Percentiles rank a stretch among this genome's conserved stretches.
Evolutionary conservation across 2,329 filamentous ascomycete genomes (phyloP).

Genomic region (Colletotrichum tropicicola): DNA sequence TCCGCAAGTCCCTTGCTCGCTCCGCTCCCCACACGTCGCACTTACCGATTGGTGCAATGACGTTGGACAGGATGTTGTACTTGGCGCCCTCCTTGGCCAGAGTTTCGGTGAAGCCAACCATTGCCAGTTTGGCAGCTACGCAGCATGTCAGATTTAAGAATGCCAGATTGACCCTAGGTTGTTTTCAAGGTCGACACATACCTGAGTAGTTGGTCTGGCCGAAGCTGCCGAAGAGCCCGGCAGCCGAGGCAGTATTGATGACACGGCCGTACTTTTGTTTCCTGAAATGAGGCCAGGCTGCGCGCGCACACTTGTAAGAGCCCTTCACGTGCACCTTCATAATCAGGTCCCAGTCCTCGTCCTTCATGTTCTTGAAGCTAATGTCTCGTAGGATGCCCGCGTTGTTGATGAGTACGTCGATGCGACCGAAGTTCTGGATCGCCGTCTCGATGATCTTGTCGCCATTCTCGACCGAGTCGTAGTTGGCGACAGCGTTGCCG

Average conservation of each 20-base stretch:
- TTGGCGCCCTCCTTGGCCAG: conserved; percentile 96
- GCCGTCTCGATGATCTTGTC: conserved; percentile 94
- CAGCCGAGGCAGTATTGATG: conserved; percentile 97
- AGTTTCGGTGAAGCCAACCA: conserved; percentile 98
- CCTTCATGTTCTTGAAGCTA: conserved; percentile 99
- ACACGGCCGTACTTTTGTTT: conserved; percentile 98
- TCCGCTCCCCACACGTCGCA: conserved; percentile 23
- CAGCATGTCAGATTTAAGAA: not conserved
- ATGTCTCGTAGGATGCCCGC: conserved; percentile 94
- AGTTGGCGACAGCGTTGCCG: conserved; percentile 97
- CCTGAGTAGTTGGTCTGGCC: conserved; percentile 95
- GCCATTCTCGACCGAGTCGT: conserved; percentile 92
- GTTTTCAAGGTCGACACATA: conserved; percentile 41
- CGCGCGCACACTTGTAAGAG: conserved; percentile 93
- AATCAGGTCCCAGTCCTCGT: conserved; percentile 95
- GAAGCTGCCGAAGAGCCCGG: conserved; percentile 94
- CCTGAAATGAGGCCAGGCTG: conserved; percentile 96
- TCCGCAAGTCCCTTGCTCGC: not conserved
- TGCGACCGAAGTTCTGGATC: conserved; percentile 81
- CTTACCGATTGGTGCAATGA: conserved; percentile 84
- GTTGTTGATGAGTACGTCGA: conserved; percentile 98
- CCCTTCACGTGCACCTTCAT: conserved; percentile 92
- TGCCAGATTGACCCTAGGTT: not conserved
- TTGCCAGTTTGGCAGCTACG: conserved; percentile 86
- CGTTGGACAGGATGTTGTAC: conserved; percentile 97